Percentiles rank a stretch among this genome's conserved stretches.
These are phyloP conservation scores for Gliomastix tumulicola DNA, from an alignment of 2,329 filamentous ascomycete species.

Conservation along the genomic window DNA sequence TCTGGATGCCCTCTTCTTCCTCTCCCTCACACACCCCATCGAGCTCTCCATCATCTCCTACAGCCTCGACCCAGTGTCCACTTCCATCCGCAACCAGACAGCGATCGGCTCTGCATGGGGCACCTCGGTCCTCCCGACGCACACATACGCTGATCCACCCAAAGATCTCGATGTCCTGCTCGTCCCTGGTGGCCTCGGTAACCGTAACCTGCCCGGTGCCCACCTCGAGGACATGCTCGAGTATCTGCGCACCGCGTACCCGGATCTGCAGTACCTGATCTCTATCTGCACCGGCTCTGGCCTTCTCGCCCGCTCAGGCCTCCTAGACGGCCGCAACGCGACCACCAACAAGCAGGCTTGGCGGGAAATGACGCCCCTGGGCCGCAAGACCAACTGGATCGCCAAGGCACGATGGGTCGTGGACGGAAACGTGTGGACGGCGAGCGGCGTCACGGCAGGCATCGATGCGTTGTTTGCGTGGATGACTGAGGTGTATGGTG, in stretches of 20 bases:
- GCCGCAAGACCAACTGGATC: constrained; percentile 45
- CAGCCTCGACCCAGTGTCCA: constrained; percentile 28
- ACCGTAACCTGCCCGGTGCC: too few relatives aligned
- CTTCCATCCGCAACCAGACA: constrained; percentile 21
- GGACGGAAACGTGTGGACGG: constrained; percentile 52
- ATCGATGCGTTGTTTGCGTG: constrained; percentile 56
- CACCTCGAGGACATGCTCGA: too few relatives aligned
- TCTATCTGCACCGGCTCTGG: constrained; percentile 60
- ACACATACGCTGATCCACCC: constrained; percentile 24
- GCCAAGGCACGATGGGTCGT: constrained; percentile 47
- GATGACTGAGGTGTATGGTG: constrained; percentile 44
- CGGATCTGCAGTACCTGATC: constrained; percentile 40
- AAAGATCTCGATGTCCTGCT: constrained; percentile 29
- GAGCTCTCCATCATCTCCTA: constrained; percentile 29
- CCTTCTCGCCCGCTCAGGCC: constrained; percentile 46
- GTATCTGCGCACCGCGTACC: constrained; percentile 34
- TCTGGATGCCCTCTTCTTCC: constrained; percentile 30
- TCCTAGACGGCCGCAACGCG: constrained; percentile 50
- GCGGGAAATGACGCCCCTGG: constrained; percentile 31
- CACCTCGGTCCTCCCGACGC: constrained; percentile 22
- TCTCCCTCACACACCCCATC: constrained; percentile 21
- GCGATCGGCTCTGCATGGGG: too few relatives aligned
- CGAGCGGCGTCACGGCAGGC: constrained; percentile 50
- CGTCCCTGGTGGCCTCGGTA: constrained; percentile 27
- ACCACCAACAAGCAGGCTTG: constrained; percentile 60